Evolutionary conservation across 768 basidiomycete genomes (phyloP), one percentile per base, ranked within the genome.

Genomic region (Russula olivacea): DNA sequence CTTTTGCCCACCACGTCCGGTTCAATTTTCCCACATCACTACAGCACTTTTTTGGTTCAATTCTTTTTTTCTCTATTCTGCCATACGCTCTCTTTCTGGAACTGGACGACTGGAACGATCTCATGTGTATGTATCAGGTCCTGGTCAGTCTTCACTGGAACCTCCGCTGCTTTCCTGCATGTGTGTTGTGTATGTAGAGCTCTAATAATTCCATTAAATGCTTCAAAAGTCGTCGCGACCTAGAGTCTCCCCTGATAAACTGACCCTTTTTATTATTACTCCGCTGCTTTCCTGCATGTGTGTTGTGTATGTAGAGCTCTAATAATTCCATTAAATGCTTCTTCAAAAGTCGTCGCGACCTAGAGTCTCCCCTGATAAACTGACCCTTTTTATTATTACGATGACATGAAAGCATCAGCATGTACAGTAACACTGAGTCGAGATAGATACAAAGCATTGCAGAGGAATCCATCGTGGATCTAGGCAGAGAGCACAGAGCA

Each of bases 31-130:
- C 1, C 15, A 19, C 58, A 59, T 48, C 12, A 40, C 45, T 32
- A 30, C 19, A 21, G 23, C 23, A 47, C 19, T 32, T 9, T n/a
- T 36, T n/a, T n/a, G 48, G 40, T 43, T 52, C 45, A 54, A 40
- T 21, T n/a, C 52, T 41, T 0, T 41, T 49, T 32, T 59, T 21
- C 28, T 30, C 7, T 40, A 15, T 34, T 28, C 15, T 28, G 12
- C 25, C 60, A 15, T 48, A 49, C 52, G 49, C 11, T 32, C 25
- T 61, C 40, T 61, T 25, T 32, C 34, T 23, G 48, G 52, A 40
- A 53, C 17, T 47, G 62, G 11, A 63, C 36, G 52, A 40, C 57
- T 38, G 61, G 57, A 59, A 63, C 52, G 52, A 59, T 59, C 45
- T 61, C 53, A 61, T 19, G 25, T 61, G 60, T 61, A 61, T 55